A percentile compares a stretch with the other conserved stretches of the same genome.
phyloP scores from a whole-genome alignment of 192 early-diverging fungal species.

The Phycomyces nitens region DNA sequence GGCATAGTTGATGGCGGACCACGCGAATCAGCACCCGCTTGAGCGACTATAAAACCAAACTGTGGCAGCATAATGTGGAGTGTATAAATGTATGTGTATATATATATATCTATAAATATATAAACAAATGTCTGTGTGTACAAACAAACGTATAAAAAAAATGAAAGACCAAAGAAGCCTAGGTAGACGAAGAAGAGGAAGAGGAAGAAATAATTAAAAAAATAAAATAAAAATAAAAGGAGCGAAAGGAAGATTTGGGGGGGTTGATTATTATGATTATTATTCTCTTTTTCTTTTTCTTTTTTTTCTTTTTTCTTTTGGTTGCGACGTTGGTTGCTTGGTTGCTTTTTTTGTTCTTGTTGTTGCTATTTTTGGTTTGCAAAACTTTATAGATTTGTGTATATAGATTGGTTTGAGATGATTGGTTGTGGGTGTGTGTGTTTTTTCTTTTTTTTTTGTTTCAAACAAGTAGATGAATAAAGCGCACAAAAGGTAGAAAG shows the following conservation, averaged over 20 bases:
- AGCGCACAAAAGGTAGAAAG: neutral
- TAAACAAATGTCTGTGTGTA: neutral
- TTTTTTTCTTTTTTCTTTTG: no score
- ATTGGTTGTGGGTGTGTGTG: no score
- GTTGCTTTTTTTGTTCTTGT: no score
- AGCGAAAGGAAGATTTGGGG: neutral
- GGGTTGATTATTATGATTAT: neutral
- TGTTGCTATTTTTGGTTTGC: neutral
- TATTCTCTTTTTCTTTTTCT: neutral
- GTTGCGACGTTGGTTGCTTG: no score
- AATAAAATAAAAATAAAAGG: conserved; percentile 4
- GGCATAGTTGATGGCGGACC: neutral
- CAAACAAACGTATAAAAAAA: neutral
- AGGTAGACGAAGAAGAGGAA: neutral
- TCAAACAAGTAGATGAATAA: no score
- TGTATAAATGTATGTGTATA: neutral
- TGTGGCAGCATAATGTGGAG: conserved; percentile 28
- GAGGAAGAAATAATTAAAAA: neutral
- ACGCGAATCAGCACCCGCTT: conserved; percentile 34
- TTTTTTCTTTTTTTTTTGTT: conserved; percentile 9
- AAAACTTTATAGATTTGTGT: neutral
- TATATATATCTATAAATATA: neutral
- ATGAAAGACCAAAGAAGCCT: neutral
- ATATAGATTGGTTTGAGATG: no score
- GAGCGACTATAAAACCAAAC: conserved; percentile 38